These are phyloP conservation scores for Laguncularia racemosa DNA, from an alignment of 345 rosid species.

Conservation along the genomic window DNA sequence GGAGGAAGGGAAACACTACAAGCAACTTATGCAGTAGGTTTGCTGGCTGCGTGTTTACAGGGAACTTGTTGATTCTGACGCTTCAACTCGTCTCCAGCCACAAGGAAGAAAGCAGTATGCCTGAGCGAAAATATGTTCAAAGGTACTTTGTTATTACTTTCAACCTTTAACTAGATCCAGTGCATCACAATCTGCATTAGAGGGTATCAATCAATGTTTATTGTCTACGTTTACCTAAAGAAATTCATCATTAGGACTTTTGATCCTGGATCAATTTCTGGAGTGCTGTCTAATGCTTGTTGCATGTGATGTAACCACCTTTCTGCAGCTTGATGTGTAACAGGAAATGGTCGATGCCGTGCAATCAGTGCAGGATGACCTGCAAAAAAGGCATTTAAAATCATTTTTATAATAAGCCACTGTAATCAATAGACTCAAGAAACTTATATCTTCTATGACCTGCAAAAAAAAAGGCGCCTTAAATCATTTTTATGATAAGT, in stretches of 20 bases:
- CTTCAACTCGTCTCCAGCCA: constrained; percentile 87
- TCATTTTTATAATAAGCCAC: neutral
- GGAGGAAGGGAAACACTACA: no score
- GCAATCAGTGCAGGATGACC: constrained; percentile 88
- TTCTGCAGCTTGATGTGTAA: constrained; percentile 74
- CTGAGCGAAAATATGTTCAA: constrained; percentile 15
- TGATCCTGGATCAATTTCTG: constrained; percentile 62
- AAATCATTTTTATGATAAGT: neutral
- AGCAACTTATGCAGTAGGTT: constrained; percentile 18
- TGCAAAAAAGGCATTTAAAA: constrained; percentile 11
- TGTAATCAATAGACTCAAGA: neutral
- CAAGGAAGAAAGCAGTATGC: constrained; percentile 91
- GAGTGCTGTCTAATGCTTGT: constrained; percentile 53
- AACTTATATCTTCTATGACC: constrained; percentile 30
- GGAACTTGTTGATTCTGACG: constrained; percentile 35
- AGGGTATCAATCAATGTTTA: no score
- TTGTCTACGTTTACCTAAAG: constrained; percentile 40
- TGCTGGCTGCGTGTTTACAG: constrained; percentile 40
- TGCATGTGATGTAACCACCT: constrained; percentile 91
- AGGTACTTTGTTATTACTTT: no score
- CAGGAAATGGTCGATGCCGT: constrained; percentile 86
- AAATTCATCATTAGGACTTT: constrained; percentile 73
- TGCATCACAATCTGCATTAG: no score
- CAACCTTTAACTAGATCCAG: no score
- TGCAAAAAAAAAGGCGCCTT: constrained; percentile 12